A percentile compares a stretch with the other conserved stretches of the same genome.
These are phyloP conservation scores for Cryptosporidium ryanae DNA, from an alignment of 169 alveolate genomes.

Conservation along the genomic window DNA sequence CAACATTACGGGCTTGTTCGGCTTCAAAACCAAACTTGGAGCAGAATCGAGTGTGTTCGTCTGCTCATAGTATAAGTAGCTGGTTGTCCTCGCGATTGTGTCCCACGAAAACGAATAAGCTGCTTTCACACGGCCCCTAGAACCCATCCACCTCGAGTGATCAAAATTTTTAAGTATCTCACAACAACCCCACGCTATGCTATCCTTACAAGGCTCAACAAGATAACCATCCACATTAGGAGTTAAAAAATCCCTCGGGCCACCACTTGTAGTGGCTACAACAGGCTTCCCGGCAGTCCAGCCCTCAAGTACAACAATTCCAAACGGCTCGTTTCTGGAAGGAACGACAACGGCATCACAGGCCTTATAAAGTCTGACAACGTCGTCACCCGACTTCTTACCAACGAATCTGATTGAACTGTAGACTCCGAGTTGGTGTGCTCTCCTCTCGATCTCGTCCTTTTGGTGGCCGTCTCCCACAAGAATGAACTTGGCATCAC, in stretches of 20 bases:
- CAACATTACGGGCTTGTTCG: constrained; percentile 22
- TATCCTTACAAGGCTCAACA: constrained; percentile 83
- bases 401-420: constrained; percentile 75
- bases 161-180: constrained; percentile 80
- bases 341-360: constrained; percentile 87
- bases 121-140: constrained; percentile 81
- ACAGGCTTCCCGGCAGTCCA: constrained; percentile 85
- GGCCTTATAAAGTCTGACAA: constrained; percentile 81
- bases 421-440: constrained; percentile 79
- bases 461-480: constrained; percentile 86
- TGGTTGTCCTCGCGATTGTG: constrained; percentile 77
- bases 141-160: constrained; percentile 82
- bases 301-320: constrained; percentile 84
- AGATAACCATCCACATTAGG: constrained; percentile 79
- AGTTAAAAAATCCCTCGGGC: constrained; percentile 83
- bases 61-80: constrained; percentile 78
- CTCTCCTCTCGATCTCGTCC: constrained; percentile 80
- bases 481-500: constrained; percentile 82
- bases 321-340: constrained; percentile 84
- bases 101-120: constrained; percentile 82
- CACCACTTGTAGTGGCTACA: constrained; percentile 85
- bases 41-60: constrained; percentile 77
- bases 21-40: constrained; percentile 52
- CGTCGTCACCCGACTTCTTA: constrained; percentile 67
- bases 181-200: constrained; percentile 83